Evolutionary conservation across 2,329 filamentous ascomycete genomes (phyloP).

Genomic region (Ophiostoma quercus): DNA sequence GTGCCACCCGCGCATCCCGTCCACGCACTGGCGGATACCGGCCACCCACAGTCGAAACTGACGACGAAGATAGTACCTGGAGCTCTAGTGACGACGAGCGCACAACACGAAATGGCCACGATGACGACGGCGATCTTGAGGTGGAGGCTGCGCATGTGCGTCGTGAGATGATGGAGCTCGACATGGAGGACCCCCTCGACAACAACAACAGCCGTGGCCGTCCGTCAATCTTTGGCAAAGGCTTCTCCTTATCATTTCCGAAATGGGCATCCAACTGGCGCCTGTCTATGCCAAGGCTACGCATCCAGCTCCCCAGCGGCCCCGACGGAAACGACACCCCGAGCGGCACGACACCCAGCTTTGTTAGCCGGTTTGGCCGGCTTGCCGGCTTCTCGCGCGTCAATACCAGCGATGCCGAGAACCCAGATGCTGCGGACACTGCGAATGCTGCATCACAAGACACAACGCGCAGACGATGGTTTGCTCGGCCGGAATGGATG

Average conservation of each 20-base stretch:
- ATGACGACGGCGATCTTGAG: conserved; percentile 40
- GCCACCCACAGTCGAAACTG: conserved; percentile 73
- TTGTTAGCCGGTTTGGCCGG: conserved; percentile 23
- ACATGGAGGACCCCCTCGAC: conserved; percentile 64
- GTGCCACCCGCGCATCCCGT: conserved; percentile 30
- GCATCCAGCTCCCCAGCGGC: conserved; percentile 40
- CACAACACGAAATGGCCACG: conserved; percentile 24
- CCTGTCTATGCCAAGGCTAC: conserved; percentile 41
- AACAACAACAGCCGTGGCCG: conserved; percentile 29
- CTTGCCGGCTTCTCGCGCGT: conserved; percentile 23
- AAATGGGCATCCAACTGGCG: conserved; percentile 53
- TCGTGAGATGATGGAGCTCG: conserved; percentile 83
- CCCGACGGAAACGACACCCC: conserved; percentile 25
- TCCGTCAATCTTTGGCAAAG: conserved; percentile 49
- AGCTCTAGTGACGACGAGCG: conserved; percentile 40
- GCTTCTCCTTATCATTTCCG: conserved; percentile 48
- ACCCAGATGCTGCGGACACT: conserved; percentile 20
- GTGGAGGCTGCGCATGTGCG: conserved; percentile 62
- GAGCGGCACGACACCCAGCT: conserved; percentile 23
- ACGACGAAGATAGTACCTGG: conserved; percentile 59
- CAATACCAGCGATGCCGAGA: conserved; percentile 14
- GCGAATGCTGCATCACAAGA: neutral
- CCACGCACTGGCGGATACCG: conserved; percentile 57
- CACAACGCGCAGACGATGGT: conserved; percentile 21
- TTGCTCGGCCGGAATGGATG: conserved; percentile 27